A percentile compares a stretch with the other conserved stretches of the same genome.
Evolutionary conservation across 2,329 filamentous ascomycete genomes (phyloP).

Genomic region (Colletotrichum eleusines): DNA sequence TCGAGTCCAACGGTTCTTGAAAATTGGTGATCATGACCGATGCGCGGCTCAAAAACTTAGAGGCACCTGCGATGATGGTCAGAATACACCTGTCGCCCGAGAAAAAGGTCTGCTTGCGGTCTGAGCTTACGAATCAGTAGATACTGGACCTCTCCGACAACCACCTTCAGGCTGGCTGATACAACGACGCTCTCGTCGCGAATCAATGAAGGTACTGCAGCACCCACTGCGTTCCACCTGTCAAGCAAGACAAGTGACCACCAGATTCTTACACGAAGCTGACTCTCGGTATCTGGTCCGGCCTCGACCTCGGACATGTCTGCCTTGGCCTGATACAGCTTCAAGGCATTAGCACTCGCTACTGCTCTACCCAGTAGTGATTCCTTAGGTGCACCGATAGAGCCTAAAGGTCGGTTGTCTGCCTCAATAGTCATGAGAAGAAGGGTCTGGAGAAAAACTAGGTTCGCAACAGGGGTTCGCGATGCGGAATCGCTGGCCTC

Average conservation of each 20-base stretch:
- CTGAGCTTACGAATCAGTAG: slow-evolving; percentile 71
- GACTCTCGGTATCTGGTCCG: slow-evolving; percentile 71
- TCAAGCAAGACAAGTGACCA: slow-evolving; percentile 79
- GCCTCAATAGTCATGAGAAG: slow-evolving; percentile 75
- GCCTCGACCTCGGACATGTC: slow-evolving; percentile 57
- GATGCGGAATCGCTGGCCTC: slow-evolving; percentile 56
- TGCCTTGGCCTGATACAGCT: slow-evolving; percentile 63
- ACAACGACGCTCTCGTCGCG: slow-evolving; percentile 72
- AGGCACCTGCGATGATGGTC: slow-evolving; percentile 59
- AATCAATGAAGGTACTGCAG: slow-evolving; percentile 71
- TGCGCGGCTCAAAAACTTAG: slow-evolving; percentile 63
- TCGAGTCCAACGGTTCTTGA: slow-evolving; percentile 30
- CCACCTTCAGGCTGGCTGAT: slow-evolving; percentile 67
- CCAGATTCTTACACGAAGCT: slow-evolving; percentile 75
- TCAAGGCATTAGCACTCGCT: slow-evolving; percentile 73
- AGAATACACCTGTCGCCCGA: neutral
- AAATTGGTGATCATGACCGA: slow-evolving; percentile 52
- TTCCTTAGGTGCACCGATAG: slow-evolving; percentile 61
- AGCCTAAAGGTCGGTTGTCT: slow-evolving; percentile 64
- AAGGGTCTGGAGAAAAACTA: slow-evolving; percentile 75
- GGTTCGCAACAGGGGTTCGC: slow-evolving; percentile 56
- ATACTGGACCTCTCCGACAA: slow-evolving; percentile 74
- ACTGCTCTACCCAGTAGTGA: slow-evolving; percentile 74
- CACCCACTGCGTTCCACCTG: slow-evolving; percentile 79
- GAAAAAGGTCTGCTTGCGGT: too few species aligned